phyloP scores from a whole-genome alignment of 2,329 filamentous ascomycete species.

The Neurospora crassa region DNA sequence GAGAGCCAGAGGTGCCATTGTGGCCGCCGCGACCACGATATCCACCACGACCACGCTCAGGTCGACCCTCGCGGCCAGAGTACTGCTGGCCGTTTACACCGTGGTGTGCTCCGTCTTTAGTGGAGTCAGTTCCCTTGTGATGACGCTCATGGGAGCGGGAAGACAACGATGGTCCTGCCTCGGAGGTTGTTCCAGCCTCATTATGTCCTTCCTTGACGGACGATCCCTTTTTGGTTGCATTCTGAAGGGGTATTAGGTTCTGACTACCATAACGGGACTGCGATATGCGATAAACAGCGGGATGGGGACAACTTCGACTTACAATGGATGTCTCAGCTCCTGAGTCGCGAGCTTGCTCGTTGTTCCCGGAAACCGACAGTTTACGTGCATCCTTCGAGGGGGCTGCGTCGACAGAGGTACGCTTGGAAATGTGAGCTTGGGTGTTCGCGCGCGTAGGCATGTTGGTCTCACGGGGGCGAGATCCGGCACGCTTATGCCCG shows the following conservation, averaged over 20 bases:
- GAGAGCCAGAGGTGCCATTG: constrained; percentile 22
- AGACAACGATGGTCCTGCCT: constrained; percentile 5
- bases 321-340: constrained; percentile 26
- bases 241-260: constrained; percentile 10
- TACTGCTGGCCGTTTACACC: constrained; percentile 19
- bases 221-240: constrained; percentile 13
- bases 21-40: constrained; percentile 38
- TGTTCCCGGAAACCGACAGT: constrained; percentile 21
- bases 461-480: constrained; percentile 28
- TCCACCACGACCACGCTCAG: constrained; percentile 28
- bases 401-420: constrained; percentile 32
- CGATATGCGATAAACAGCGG: neutral
- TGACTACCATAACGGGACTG: neutral
- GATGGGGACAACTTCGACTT: constrained; percentile 20
- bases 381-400: constrained; percentile 38
- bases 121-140: constrained; percentile 6
- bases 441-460: constrained; percentile 27
- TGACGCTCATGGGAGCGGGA: constrained; percentile 14
- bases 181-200: constrained; percentile 12
- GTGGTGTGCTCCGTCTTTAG: constrained; percentile 16
- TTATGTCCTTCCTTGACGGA: constrained; percentile 14
- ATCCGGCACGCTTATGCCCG: constrained; percentile 22
- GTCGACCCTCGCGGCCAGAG: constrained; percentile 26
- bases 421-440: constrained; percentile 33
- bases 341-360: constrained; percentile 34